phyloP scores from a whole-genome alignment of 2,329 filamentous ascomycete species.

The Trichoderma atroviride region DNA sequence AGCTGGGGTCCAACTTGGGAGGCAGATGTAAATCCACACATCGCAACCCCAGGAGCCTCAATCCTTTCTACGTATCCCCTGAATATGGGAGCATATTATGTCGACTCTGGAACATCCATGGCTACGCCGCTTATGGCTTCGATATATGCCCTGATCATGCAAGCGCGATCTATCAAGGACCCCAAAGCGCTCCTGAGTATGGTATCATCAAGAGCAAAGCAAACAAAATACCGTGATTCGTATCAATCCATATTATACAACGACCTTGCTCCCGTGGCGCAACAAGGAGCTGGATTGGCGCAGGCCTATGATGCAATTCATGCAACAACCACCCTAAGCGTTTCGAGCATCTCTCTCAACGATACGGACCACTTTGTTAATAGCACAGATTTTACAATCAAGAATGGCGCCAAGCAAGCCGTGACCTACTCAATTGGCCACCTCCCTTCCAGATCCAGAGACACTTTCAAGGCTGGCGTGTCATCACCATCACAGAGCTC shows the following conservation, averaged over 20 bases:
- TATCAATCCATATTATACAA: conserved; percentile 37
- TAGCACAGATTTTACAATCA: conserved; percentile 56
- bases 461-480: conserved; percentile 45
- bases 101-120: conserved; percentile 63
- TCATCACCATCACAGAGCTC: conserved; percentile 48
- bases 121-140: conserved; percentile 59
- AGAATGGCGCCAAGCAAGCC: conserved; percentile 53
- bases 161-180: conserved; percentile 53
- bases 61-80: conserved; percentile 61
- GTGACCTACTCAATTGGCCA: conserved; percentile 57
- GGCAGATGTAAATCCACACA: conserved; percentile 57
- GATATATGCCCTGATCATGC: conserved; percentile 56
- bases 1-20: conserved; percentile 66
- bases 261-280: conserved; percentile 56
- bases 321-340: conserved; percentile 55
- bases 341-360: conserved; percentile 63
- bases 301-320: conserved; percentile 62
- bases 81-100: conserved; percentile 51
- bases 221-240: conserved; percentile 51
- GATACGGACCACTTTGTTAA: conserved; percentile 60
- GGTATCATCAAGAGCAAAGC: conserved; percentile 53
- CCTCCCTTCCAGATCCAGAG: conserved; percentile 54
- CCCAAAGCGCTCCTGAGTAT: conserved; percentile 53
- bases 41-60: conserved; percentile 57
- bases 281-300: conserved; percentile 64